phyloP scores from a whole-genome alignment of 2,329 filamentous ascomycete species.

The Microsporum audouinii region DNA sequence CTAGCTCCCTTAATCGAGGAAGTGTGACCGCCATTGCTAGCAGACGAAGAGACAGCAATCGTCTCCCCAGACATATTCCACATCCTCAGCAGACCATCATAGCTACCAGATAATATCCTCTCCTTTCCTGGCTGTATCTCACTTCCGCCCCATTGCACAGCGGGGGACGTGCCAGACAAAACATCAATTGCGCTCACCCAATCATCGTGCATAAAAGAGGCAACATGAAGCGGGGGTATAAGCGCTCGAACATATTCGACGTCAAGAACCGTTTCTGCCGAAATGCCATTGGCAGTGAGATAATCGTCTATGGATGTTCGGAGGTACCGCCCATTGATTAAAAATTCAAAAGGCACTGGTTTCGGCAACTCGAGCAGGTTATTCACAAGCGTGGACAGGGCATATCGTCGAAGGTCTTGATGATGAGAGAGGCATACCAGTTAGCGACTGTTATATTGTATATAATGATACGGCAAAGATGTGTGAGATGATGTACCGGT shows the following conservation, averaged over 20 bases:
- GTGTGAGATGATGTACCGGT: slow-evolving; percentile 35
- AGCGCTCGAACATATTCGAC: slow-evolving; percentile 90
- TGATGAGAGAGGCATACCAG: slow-evolving; percentile 10
- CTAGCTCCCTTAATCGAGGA: slow-evolving; percentile 70
- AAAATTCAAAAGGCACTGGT: slow-evolving; percentile 62
- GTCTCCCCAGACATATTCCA: slow-evolving; percentile 84
- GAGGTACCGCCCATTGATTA: slow-evolving; percentile 87
- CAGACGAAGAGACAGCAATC: slow-evolving; percentile 62
- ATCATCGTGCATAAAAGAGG: slow-evolving; percentile 93
- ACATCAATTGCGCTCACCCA: slow-evolving; percentile 88
- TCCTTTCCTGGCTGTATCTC: slow-evolving; percentile 45
- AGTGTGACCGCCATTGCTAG: slow-evolving; percentile 59
- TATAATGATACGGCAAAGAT: not conserved
- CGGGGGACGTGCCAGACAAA: slow-evolving; percentile 54
- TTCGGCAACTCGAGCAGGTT: slow-evolving; percentile 46
- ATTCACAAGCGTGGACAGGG: slow-evolving; percentile 53
- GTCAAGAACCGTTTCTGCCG: slow-evolving; percentile 72
- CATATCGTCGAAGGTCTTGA: slow-evolving; percentile 45
- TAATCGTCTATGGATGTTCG: slow-evolving; percentile 85
- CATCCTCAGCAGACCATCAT: slow-evolving; percentile 76
- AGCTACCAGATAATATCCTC: slow-evolving; percentile 79
- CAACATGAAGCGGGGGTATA: slow-evolving; percentile 76
- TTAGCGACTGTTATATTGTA: slow-evolving; percentile 5
- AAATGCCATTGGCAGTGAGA: slow-evolving; percentile 73
- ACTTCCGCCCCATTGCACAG: slow-evolving; percentile 45